Percentiles rank a stretch among this genome's conserved stretches.
These are phyloP conservation scores for Suillus ampliporus DNA, from an alignment of 768 basidiomycete genomes.

Conservation along the genomic window DNA sequence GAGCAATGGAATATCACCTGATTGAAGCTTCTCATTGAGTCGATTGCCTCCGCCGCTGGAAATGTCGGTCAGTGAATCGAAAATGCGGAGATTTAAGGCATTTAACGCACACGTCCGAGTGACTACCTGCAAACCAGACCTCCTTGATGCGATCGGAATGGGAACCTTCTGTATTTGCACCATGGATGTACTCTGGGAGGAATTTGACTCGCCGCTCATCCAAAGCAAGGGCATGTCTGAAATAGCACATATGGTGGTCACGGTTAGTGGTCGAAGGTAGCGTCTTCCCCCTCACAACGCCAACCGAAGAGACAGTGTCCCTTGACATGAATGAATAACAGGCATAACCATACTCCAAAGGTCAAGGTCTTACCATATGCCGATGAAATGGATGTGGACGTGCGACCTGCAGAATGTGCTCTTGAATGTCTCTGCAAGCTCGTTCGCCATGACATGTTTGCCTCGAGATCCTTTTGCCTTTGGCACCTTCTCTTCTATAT, in stretches of 20 bases:
- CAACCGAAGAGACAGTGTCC: conserved; percentile 44
- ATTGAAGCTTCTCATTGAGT: conserved; percentile 11
- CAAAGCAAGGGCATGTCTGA: conserved; percentile 42
- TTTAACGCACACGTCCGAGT: conserved; percentile 39
- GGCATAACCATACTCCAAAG: not conserved
- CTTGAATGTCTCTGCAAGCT: conserved; percentile 34
- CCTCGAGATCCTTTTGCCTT: not conserved
- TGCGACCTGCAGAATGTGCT: conserved; percentile 26
- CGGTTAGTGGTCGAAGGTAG: conserved; percentile 22
- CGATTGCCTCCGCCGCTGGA: conserved; percentile 27
- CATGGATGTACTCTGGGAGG: conserved; percentile 34
- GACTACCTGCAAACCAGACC: conserved; percentile 38
- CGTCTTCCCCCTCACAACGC: conserved; percentile 22
- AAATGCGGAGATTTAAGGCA: not conserved
- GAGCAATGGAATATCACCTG: conserved; percentile 21
- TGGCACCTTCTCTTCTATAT: conserved; percentile 5
- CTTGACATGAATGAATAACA: conserved; percentile 18
- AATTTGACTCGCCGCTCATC: conserved; percentile 44
- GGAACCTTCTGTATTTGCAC: conserved; percentile 6
- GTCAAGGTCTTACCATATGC: conserved; percentile 34
- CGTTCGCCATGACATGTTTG: not conserved
- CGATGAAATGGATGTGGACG: conserved; percentile 39
- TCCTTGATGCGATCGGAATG: conserved; percentile 31
- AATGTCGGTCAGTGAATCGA: not conserved
- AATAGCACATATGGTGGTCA: conserved; percentile 36